These are phyloP conservation scores for Entomortierella chlamydospora DNA, from an alignment of 192 early-diverging fungal species.

Conservation along the genomic window DNA sequence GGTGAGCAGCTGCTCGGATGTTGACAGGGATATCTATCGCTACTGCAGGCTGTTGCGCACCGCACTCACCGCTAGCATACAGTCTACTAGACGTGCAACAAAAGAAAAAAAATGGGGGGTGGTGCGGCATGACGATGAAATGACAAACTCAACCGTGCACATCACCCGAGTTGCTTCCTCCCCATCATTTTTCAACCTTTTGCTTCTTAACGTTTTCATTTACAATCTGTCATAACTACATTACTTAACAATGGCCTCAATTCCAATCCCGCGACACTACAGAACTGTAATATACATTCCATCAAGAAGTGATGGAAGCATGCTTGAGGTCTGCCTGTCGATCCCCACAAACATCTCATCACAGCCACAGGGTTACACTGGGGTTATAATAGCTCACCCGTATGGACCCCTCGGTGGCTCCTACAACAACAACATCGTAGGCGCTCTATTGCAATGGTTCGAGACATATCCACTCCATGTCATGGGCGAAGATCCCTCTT, in stretches of 20 bases:
- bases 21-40: no score
- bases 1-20: no score
- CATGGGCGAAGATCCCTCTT: constrained; percentile 1
- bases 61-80: no score
- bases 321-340: constrained; percentile 43
- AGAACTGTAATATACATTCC: constrained; percentile 35
- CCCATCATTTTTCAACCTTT: neutral
- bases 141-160: no score
- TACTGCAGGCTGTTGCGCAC: no score
- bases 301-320: constrained; percentile 19
- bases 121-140: no score
- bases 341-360: constrained; percentile 31
- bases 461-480: constrained; percentile 31
- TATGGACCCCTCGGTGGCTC: constrained; percentile 56
- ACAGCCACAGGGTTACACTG: constrained; percentile 23
- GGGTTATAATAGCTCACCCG: constrained; percentile 56
- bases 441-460: constrained; percentile 50
- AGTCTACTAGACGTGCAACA: no score
- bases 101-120: no score
- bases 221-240: neutral
- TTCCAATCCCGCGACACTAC: constrained; percentile 46
- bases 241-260: constrained; percentile 28
- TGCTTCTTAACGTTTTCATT: neutral
- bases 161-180: neutral
- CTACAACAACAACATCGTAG: constrained; percentile 50